These are phyloP conservation scores for Wickerhamiella vanderwaltii DNA, from an alignment of 805 yeast genomes.

Conservation along the genomic window DNA sequence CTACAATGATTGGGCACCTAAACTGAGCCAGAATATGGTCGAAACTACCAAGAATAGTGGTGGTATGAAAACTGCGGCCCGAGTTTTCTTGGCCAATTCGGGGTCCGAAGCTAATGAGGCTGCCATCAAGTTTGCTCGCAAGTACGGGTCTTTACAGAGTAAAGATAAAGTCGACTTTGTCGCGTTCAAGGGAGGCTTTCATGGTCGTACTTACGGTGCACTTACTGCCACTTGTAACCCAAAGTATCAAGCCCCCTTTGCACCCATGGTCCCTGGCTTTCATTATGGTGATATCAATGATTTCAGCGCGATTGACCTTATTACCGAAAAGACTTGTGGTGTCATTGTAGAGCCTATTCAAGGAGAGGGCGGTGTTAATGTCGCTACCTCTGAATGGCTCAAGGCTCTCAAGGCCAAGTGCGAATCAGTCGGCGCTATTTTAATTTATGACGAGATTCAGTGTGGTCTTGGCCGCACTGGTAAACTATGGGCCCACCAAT, in stretches of 20 bases:
- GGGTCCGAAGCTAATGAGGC: slow-evolving; percentile 79
- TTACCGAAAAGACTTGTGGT: slow-evolving; percentile 64
- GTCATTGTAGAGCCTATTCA: slow-evolving; percentile 95
- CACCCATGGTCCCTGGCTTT: slow-evolving; percentile 86
- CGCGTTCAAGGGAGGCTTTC: slow-evolving; percentile 83
- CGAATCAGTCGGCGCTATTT: slow-evolving; percentile 51
- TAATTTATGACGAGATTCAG: slow-evolving; percentile 92
- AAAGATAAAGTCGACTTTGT: slow-evolving; percentile 55
- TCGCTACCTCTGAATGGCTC: slow-evolving; percentile 53
- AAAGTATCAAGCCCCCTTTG: slow-evolving; percentile 84
- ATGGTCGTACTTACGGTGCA: slow-evolving; percentile 92
- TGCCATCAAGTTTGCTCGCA: slow-evolving; percentile 68
- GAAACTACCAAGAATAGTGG: slow-evolving; percentile 55
- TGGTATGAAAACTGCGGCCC: slow-evolving; percentile 69
- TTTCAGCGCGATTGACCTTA: slow-evolving; percentile 45
- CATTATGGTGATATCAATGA: slow-evolving; percentile 52
- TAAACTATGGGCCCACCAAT: slow-evolving; percentile 80
- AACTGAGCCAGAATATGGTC: slow-evolving; percentile 58
- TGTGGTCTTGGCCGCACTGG: slow-evolving; percentile 95
- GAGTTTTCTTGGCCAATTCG: slow-evolving; percentile 58
- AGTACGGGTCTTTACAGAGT: slow-evolving; percentile 49
- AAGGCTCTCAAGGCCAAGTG: slow-evolving; percentile 55
- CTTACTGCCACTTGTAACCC: slow-evolving; percentile 84
- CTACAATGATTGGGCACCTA: slow-evolving; percentile 75
- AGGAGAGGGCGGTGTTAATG: slow-evolving; percentile 92